Evolutionary conservation across 2,329 filamentous ascomycete species (phyloP), one percentile per base, ranked within the genome.

Genomic region (Fusarium agapanthi): DNA sequence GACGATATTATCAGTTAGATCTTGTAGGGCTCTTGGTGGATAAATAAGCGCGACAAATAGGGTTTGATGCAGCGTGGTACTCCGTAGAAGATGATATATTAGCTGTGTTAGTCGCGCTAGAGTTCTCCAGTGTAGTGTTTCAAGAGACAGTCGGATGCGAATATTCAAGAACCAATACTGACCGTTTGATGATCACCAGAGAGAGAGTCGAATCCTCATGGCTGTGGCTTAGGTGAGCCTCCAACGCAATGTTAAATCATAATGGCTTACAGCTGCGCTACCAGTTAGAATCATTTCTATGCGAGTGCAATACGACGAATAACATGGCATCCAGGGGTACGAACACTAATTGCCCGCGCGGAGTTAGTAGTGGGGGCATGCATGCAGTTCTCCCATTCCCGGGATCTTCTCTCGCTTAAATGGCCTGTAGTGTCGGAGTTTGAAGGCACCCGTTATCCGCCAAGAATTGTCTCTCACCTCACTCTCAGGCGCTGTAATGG

Each of bases 161-260:
- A 35, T 34, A 45, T 55, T 28, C 24, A 38, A 34, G 38, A 41
- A 22, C 20, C 26, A 28, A 41, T 30, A 26, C 24, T 61, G 7
- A 13, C 10, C 28, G 34, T 40, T 51, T 51, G 11, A 18, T 35
- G 24, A 40, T 34, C 15, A 55, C 40, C 34, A 30, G 24, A 37
- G 22, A 30, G 24, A 30, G 22, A 18, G 24, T 32, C 24, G n/a
- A 22, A 56, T 28, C 35, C 18, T 55, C 18, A 34, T 32, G 22
- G 28, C 20, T 34, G 48, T 50, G 47, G 69, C 75, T 77, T 62
- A 76, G 68, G 75, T 76, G 72, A 77, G 75, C 72, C 68, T 66
- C 61, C 51, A 65, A 43, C 18, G 26, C 51, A 40, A 55, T 43
- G 37, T 55, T 55, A 30, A 44, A 55, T 55, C 51, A 55, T 20